A percentile compares a stretch with the other conserved stretches of the same genome.
Evolutionary conservation across 2,329 filamentous ascomycete genomes (phyloP).

Genomic region (Cladosporium sp.): DNA sequence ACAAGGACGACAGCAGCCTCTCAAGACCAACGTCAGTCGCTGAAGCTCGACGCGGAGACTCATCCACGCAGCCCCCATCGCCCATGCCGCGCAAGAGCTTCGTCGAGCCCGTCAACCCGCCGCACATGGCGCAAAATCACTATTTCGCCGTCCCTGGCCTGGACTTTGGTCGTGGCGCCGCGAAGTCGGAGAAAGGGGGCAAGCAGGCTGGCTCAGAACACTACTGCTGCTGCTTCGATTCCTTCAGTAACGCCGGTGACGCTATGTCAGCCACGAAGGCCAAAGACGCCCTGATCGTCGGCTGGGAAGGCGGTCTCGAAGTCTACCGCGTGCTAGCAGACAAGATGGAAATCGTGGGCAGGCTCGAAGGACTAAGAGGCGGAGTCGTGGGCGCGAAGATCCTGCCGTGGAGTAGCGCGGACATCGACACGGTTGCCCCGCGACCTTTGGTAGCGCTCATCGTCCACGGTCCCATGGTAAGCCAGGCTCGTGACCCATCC

Average conservation of each 20-base stretch:
- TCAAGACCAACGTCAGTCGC: background rate
- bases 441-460: constrained; percentile 74
- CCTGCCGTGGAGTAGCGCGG: constrained; percentile 58
- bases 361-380: constrained; percentile 70
- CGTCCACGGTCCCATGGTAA: constrained; percentile 67
- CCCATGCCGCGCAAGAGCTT: constrained; percentile 16
- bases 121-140: constrained; percentile 31
- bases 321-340: constrained; percentile 67
- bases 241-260: constrained; percentile 47
- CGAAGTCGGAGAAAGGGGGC: constrained; percentile 29
- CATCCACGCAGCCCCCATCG: constrained; percentile 8
- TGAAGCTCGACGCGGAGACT: constrained; percentile 5
- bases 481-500: constrained; percentile 30
- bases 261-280: constrained; percentile 37
- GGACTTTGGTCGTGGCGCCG: constrained; percentile 13
- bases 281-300: constrained; percentile 66
- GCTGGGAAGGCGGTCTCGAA: constrained; percentile 73
- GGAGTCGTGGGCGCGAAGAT: constrained; percentile 78
- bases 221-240: constrained; percentile 78
- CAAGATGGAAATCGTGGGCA: constrained; percentile 62
- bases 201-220: constrained; percentile 44
- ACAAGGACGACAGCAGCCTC: background rate
- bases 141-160: constrained; percentile 29
- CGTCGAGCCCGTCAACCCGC: constrained; percentile 27
- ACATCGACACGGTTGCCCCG: constrained; percentile 47